These are phyloP conservation scores for Calocera cornea DNA, from an alignment of 768 basidiomycete species.

Conservation along the genomic window DNA sequence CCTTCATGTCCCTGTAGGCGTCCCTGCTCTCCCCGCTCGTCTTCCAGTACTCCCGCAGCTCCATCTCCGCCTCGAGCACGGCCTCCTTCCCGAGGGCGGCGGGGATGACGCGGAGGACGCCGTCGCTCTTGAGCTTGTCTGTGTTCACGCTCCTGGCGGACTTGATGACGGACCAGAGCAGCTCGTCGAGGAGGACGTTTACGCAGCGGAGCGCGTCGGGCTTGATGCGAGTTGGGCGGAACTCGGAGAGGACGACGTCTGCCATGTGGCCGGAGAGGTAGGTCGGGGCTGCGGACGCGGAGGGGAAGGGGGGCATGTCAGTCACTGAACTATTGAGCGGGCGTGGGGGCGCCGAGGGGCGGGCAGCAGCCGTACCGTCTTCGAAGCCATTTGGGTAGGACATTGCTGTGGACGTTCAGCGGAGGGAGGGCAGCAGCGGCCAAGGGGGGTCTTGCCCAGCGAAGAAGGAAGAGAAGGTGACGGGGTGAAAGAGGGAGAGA, in stretches of 20 bases:
- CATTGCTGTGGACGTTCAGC: background rate
- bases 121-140: slow-evolving; percentile 50
- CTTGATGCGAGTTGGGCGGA: slow-evolving; percentile 79
- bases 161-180: slow-evolving; percentile 57
- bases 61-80: slow-evolving; percentile 82
- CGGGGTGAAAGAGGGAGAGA: too few species aligned
- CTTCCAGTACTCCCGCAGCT: slow-evolving; percentile 80
- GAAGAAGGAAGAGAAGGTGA: too few species aligned
- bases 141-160: slow-evolving; percentile 56
- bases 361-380: background rate
- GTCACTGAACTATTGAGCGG: too few species aligned
- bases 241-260: slow-evolving; percentile 82
- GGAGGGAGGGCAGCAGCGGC: background rate
- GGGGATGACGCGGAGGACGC: slow-evolving; percentile 57
- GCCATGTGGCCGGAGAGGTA: slow-evolving; percentile 78
- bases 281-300: slow-evolving; percentile 35
- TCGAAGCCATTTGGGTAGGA: background rate
- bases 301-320: slow-evolving; percentile 5
- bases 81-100: slow-evolving; percentile 83
- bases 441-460: too few species aligned
- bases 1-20: slow-evolving; percentile 3
- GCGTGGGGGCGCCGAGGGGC: background rate
- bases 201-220: slow-evolving; percentile 61
- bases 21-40: slow-evolving; percentile 30
- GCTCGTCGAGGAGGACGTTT: slow-evolving; percentile 75